These are phyloP conservation scores for Phtheirospermum japonicum DNA, from an alignment of 257 asterid species.

Conservation along the genomic window DNA sequence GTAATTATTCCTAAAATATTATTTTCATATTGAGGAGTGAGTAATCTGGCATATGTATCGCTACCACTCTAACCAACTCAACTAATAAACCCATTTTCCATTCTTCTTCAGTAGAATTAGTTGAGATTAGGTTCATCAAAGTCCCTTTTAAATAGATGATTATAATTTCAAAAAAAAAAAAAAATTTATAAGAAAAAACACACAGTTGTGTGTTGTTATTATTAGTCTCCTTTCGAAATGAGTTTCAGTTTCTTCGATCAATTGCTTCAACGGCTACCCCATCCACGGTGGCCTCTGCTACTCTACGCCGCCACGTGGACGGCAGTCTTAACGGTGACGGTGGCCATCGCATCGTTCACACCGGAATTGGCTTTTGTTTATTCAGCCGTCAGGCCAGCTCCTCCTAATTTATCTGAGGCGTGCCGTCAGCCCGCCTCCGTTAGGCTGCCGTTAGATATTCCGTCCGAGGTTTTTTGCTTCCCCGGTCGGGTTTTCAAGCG, in stretches of 20 bases:
- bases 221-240: conserved; percentile 27
- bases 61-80: conserved; percentile 35
- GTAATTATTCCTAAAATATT: too few relatives aligned
- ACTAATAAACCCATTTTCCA: conserved; percentile 19
- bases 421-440: conserved; percentile 41
- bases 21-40: conserved; percentile 29
- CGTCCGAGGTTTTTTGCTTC: conserved; percentile 59
- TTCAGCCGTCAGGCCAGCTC: conserved; percentile 49
- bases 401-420: conserved; percentile 26
- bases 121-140: conserved; percentile 51
- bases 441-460: conserved; percentile 72
- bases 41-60: conserved; percentile 20
- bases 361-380: conserved; percentile 79
- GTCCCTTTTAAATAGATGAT: conserved; percentile 2
- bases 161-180: background rate
- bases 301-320: conserved; percentile 79
- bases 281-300: conserved; percentile 50
- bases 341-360: conserved; percentile 69
- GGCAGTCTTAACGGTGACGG: conserved; percentile 52
- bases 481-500: conserved; percentile 50
- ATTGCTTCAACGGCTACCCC: conserved; percentile 34
- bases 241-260: conserved; percentile 40
- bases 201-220: background rate
- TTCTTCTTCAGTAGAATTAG: conserved; percentile 32
- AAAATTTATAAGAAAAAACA: background rate